Evolutionary conservation across 2,329 filamentous ascomycete species (phyloP).

Genomic region (Helminthosporium solani): DNA sequence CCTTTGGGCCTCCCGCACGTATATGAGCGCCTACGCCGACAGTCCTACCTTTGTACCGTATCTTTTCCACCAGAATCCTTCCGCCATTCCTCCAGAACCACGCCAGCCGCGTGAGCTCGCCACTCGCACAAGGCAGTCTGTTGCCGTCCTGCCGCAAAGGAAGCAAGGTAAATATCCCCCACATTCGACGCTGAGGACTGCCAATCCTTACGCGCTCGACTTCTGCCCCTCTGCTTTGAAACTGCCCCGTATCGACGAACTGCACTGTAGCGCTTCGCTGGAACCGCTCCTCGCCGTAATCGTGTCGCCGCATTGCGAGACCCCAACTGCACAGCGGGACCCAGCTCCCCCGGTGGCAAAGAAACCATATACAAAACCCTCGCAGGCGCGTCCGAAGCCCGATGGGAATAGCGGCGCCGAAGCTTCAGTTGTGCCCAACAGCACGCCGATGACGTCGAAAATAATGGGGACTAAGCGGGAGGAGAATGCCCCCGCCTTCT

Average conservation of each 20-base stretch:
- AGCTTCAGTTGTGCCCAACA: conserved; percentile 33
- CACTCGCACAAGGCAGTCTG: conserved; percentile 12
- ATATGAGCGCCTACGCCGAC: conserved; percentile 22
- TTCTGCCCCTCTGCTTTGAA: conserved; percentile 32
- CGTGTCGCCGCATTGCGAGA: conserved; percentile 40
- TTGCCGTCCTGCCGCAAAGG: conserved; percentile 3
- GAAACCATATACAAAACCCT: conserved; percentile 30
- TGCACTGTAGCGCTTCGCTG: conserved; percentile 18
- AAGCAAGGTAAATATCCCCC: conserved; percentile 6
- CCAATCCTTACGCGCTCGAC: conserved; percentile 13
- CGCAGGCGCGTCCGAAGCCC: conserved; percentile 31
- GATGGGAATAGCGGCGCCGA: conserved; percentile 40
- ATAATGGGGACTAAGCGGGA: conserved; percentile 33
- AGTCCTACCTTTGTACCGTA: conserved; percentile 11
- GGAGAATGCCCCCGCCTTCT: conserved; percentile 17
- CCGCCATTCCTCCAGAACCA: conserved; percentile 10
- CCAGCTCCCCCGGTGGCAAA: conserved; percentile 26
- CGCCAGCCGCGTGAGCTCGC: conserved; percentile 7
- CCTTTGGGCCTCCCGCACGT: conserved; percentile 7
- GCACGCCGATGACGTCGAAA: conserved; percentile 43
- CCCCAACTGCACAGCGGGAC: conserved; percentile 33
- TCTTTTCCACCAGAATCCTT: conserved; percentile 19
- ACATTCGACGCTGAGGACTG: conserved; percentile 9
- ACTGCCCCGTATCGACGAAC: conserved; percentile 31
- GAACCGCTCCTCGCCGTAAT: conserved; percentile 36